A percentile compares a stretch with the other conserved stretches of the same genome.
Conservation (phyloP, 495 filamentous ascomycete species). For the Daldinia childiae region DNA sequence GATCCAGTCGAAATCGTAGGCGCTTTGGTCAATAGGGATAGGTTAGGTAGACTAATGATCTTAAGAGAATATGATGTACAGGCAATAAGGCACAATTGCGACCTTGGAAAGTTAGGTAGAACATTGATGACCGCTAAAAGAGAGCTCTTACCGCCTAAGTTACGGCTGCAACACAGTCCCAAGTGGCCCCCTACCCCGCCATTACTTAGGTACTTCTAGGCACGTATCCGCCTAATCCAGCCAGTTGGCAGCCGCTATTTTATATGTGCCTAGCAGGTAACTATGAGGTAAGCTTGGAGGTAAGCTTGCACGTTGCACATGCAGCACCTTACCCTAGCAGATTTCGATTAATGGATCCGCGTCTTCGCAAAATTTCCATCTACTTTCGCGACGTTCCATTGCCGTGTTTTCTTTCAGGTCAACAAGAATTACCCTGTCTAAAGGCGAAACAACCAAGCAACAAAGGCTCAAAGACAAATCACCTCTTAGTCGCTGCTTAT, state of each 20-base stretch:
- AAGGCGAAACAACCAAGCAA: neutral
- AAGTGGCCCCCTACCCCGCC: conserved; percentile 30
- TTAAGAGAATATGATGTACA: conserved; percentile 12
- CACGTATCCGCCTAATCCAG: conserved; percentile 18
- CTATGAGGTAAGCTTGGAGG: neutral
- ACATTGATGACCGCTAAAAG: conserved; percentile 7
- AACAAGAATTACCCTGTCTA: conserved; percentile 11
- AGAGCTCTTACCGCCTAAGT: conserved; percentile 16
- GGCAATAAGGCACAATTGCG: neutral
- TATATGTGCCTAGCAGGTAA: conserved; percentile 3
- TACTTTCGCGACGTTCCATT: conserved; percentile 10
- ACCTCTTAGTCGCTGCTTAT: neutral
- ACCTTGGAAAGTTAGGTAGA: conserved; percentile 12
- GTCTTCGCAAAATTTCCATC: conserved; percentile 11
- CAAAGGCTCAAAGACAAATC: conserved; percentile 1
- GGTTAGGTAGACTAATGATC: neutral
- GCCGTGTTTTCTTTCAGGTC: conserved; percentile 37
- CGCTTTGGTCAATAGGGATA: conserved; percentile 11
- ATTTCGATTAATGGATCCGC: conserved; percentile 11
- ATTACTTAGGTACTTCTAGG: conserved; percentile 4
- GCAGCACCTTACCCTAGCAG: too few species aligned
- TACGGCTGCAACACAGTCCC: neutral
- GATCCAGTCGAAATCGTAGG: conserved; percentile 12
- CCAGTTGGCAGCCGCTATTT: conserved; percentile 15
- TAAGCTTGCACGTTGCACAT: conserved; percentile 9